Evolutionary conservation across 495 filamentous ascomycete species (phyloP).

Genomic region (Neurospora tetraspora): DNA sequence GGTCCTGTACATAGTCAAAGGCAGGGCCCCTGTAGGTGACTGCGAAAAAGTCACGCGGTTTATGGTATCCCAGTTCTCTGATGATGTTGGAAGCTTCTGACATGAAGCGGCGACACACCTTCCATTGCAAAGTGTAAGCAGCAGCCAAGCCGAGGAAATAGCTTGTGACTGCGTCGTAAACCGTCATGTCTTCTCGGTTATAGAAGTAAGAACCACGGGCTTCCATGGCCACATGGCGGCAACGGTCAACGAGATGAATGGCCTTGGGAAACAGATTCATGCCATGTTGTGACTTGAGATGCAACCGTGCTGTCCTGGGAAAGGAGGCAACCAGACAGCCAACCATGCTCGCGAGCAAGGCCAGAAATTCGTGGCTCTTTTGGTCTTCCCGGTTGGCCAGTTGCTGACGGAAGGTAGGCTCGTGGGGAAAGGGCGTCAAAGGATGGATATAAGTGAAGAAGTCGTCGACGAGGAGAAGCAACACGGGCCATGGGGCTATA

Average conservation of each 20-base stretch:
- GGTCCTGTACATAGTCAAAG: conserved; percentile 61
- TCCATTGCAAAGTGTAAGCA: conserved; percentile 58
- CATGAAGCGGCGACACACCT: conserved; percentile 57
- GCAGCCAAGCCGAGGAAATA: conserved; percentile 69
- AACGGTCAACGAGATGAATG: conserved; percentile 60
- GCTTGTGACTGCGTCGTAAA: conserved; percentile 79
- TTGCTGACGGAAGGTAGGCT: conserved; percentile 68
- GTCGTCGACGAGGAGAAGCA: conserved; percentile 68
- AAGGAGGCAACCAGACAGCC: conserved; percentile 68
- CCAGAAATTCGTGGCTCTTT: conserved; percentile 58
- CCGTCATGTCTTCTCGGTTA: conserved; percentile 49
- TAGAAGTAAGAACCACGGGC: conserved; percentile 63
- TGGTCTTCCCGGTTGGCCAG: conserved; percentile 62
- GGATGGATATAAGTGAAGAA: conserved; percentile 89
- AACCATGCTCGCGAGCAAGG: conserved; percentile 74
- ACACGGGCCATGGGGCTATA: conserved; percentile 58
- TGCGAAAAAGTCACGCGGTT: conserved; percentile 28
- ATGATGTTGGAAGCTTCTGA: conserved; percentile 64
- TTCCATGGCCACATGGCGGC: conserved; percentile 59
- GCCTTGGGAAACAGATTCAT: conserved; percentile 55
- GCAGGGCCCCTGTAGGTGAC: conserved; percentile 25
- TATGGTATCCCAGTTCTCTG: conserved; percentile 54
- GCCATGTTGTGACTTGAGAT: conserved; percentile 49
- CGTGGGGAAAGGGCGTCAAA: conserved; percentile 75
- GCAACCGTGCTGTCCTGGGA: conserved; percentile 61